phyloP scores from a whole-genome alignment of 257 asterid species.

The Fraxinus cuspidata region DNA sequence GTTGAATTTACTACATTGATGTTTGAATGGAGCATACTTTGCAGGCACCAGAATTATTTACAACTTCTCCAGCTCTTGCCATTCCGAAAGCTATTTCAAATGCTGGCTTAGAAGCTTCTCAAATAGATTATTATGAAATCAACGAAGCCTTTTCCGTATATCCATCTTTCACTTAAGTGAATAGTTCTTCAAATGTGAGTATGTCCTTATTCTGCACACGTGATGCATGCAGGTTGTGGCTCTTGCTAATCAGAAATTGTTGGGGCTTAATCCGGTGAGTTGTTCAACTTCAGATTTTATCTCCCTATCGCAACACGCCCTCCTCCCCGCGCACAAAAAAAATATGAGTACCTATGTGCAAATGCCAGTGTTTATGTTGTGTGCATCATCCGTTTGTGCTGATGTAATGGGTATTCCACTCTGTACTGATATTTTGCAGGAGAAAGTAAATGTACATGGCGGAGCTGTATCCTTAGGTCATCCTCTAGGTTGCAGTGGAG shows the following conservation, averaged over 20 bases:
- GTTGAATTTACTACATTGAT: conserved; percentile 8
- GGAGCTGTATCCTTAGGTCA: conserved; percentile 98
- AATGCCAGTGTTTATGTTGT: background rate
- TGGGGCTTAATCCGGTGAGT: conserved; percentile 73
- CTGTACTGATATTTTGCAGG: conserved; percentile 55
- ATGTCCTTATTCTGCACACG: conserved; percentile 11
- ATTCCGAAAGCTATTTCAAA: conserved; percentile 88
- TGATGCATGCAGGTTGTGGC: conserved; percentile 76
- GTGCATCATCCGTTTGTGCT: background rate
- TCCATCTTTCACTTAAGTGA: conserved; percentile 19
- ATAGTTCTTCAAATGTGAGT: conserved; percentile 2
- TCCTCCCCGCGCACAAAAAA: background rate
- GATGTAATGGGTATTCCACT: background rate
- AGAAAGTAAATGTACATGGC: conserved; percentile 81
- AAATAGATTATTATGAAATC: conserved; percentile 86
- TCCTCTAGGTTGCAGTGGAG: conserved; percentile 99
- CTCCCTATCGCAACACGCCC: background rate
- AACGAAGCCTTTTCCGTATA: conserved; percentile 92
- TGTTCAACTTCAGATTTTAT: conserved; percentile 10
- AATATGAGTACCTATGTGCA: background rate
- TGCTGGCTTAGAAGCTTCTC: conserved; percentile 82
- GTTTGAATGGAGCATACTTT: conserved; percentile 21
- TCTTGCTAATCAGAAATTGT: conserved; percentile 91
- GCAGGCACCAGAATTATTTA: conserved; percentile 95
- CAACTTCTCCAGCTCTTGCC: conserved; percentile 94